Evolutionary conservation across 2,329 filamentous ascomycete genomes (phyloP).

Genomic region (Cercospora zeina): DNA sequence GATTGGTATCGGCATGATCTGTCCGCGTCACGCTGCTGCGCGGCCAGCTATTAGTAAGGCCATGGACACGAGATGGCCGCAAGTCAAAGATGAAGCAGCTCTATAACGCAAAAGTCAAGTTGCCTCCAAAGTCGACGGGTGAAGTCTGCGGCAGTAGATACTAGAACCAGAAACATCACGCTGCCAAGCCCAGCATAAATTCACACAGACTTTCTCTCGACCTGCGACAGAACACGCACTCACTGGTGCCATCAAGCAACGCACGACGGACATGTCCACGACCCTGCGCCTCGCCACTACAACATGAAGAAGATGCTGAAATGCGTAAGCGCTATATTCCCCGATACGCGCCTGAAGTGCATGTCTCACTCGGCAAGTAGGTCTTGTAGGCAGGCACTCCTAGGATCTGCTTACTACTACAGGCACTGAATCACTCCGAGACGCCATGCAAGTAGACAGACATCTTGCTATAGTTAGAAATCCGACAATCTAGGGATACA

Average conservation of each 20-base stretch:
- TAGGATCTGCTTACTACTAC: too few relatives aligned
- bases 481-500: too few relatives aligned
- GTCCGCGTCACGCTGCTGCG: slow-evolving; percentile 7
- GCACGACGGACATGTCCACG: not conserved
- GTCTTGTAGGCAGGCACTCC: too few relatives aligned
- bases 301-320: not conserved
- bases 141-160: not conserved
- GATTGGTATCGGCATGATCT: not conserved
- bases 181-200: not conserved
- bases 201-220: too few relatives aligned
- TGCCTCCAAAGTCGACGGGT: not conserved
- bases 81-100: not conserved
- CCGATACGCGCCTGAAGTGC: not conserved
- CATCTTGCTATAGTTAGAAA: too few relatives aligned
- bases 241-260: not conserved
- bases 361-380: too few relatives aligned
- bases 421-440: too few relatives aligned
- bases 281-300: not conserved
- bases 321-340: not conserved
- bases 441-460: too few relatives aligned
- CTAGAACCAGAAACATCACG: not conserved
- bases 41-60: not conserved
- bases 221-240: not conserved
- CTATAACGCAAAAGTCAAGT: not conserved
- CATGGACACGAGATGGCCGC: not conserved